These are phyloP conservation scores for Aspergillus panamensis DNA, from an alignment of 495 filamentous ascomycete species.

Conservation along the genomic window DNA sequence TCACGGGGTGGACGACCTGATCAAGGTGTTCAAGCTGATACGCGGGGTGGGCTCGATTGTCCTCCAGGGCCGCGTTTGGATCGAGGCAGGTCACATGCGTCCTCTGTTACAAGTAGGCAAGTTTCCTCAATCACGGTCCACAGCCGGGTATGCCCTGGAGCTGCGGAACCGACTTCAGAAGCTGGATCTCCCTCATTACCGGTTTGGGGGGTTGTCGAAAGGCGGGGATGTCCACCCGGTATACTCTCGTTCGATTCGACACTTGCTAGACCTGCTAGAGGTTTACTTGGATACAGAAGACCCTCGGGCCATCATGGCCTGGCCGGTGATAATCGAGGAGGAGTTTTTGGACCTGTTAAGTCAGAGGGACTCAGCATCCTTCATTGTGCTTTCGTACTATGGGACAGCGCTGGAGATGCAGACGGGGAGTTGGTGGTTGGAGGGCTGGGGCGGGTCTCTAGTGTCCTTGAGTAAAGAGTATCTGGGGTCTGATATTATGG, in stretches of 20 bases:
- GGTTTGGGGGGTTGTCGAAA: background rate
- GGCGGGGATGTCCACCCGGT: background rate
- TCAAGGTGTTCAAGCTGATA: constrained; percentile 15
- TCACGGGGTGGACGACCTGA: constrained; percentile 6
- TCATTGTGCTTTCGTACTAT: constrained; percentile 7
- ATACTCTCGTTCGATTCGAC: background rate
- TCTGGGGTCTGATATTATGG: background rate
- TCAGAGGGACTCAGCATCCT: background rate
- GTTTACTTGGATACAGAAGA: constrained; percentile 1
- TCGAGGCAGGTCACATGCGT: constrained; percentile 15
- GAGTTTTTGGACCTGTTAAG: constrained; percentile 9
- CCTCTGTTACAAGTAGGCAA: constrained; percentile 5
- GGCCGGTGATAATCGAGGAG: constrained; percentile 8
- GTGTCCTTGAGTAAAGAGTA: constrained; percentile 3
- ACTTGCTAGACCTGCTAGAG: background rate
- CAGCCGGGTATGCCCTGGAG: background rate
- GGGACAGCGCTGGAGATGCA: constrained; percentile 3
- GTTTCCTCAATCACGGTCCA: background rate
- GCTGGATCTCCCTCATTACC: background rate
- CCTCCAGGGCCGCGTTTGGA: constrained; percentile 12
- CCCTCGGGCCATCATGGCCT: constrained; percentile 1
- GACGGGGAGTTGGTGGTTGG: constrained; percentile 13
- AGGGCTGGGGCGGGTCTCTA: constrained; percentile 13
- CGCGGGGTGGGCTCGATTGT: constrained; percentile 17
- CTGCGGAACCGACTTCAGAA: background rate